phyloP scores from a whole-genome alignment of 352 stramenopile species.

The Hyaloperonospora brassicae region DNA sequence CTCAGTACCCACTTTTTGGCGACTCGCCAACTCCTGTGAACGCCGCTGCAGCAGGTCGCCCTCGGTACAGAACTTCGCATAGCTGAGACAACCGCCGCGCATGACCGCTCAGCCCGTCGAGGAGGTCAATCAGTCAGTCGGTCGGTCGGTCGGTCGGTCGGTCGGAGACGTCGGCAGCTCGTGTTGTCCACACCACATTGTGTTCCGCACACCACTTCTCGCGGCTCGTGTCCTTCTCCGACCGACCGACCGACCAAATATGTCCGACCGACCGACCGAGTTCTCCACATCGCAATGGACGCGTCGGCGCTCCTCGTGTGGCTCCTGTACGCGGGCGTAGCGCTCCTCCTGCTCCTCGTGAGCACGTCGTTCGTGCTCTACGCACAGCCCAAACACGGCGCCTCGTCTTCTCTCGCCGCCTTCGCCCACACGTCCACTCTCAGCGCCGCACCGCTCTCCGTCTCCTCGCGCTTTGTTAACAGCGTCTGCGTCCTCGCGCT shows the following conservation, averaged over 20 bases:
- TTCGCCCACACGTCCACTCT: too few species aligned
- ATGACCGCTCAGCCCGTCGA: too few species aligned
- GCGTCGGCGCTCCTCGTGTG: constrained; percentile 39
- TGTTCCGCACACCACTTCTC: too few species aligned
- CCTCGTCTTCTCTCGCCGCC: constrained; percentile 39
- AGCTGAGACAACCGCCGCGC: constrained; percentile 31
- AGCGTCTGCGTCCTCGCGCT: constrained; percentile 59
- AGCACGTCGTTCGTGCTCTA: constrained; percentile 52
- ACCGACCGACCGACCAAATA: too few species aligned
- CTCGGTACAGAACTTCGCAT: constrained; percentile 42
- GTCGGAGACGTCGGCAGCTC: not conserved
- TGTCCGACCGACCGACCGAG: too few species aligned
- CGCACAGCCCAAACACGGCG: constrained; percentile 51
- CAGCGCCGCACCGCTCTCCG: constrained; percentile 46
- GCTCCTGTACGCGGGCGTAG: constrained; percentile 59
- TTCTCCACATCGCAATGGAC: constrained; percentile 20
- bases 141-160: too few species aligned
- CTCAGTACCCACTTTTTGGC: not conserved
- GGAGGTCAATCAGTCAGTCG: too few species aligned
- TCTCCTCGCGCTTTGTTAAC: constrained; percentile 67
- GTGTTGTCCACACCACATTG: too few species aligned
- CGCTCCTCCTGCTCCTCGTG: constrained; percentile 43
- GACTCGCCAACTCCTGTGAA: constrained; percentile 26
- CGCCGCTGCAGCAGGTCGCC: constrained; percentile 33
- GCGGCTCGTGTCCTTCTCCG: too few species aligned